Evolutionary conservation across 108 stramenopile species (phyloP).

Genomic region (Aurantiochytrium sp.): DNA sequence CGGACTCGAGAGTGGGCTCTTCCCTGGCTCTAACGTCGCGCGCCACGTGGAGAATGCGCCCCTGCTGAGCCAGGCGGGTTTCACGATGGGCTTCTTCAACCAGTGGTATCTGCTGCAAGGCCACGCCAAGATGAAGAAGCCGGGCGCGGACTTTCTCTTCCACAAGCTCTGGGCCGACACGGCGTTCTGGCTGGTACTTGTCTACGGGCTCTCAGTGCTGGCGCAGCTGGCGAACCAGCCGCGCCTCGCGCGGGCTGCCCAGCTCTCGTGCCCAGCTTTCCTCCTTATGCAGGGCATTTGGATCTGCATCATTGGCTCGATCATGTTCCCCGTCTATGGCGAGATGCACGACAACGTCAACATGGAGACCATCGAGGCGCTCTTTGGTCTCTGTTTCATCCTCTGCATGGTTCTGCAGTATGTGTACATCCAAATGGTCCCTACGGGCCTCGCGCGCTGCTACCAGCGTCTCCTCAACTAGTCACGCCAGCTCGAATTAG

Average conservation of each 20-base stretch:
- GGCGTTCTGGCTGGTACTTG: background rate
- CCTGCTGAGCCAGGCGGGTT: background rate
- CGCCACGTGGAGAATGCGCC: background rate
- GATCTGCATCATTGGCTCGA: background rate
- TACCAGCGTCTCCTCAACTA: background rate
- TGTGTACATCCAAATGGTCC: background rate
- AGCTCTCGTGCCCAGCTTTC: background rate
- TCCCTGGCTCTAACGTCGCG: background rate
- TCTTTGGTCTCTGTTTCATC: background rate
- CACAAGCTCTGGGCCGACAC: background rate
- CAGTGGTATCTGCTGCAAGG: background rate
- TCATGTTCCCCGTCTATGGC: background rate
- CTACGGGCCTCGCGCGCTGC: background rate
- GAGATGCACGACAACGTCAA: background rate
- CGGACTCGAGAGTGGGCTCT: background rate
- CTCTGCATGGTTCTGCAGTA: background rate
- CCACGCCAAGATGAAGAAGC: conserved; percentile 14
- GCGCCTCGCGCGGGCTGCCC: background rate
- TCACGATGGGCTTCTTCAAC: background rate
- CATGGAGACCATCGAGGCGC: background rate
- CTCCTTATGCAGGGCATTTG: background rate
- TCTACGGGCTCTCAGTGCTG: background rate
- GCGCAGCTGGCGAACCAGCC: background rate
- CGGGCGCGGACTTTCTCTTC: background rate
- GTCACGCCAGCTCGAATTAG: background rate